phyloP scores from a whole-genome alignment of 1,139 yeast species.

The Hansenula sp. region DNA sequence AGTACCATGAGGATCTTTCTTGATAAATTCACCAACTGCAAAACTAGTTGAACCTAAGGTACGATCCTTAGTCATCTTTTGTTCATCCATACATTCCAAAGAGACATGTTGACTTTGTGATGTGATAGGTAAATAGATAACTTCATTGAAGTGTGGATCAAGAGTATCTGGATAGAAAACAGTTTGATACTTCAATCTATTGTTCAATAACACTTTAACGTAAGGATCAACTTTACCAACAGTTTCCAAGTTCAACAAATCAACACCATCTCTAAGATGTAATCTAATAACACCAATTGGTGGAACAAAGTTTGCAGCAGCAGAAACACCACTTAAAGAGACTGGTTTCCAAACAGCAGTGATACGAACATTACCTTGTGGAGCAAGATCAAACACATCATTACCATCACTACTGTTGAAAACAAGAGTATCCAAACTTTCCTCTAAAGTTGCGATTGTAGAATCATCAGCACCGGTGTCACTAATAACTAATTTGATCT shows the following conservation, averaged over 20 bases:
- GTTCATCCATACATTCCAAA: constrained; percentile 62
- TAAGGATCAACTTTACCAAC: constrained; percentile 76
- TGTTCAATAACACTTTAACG: constrained; percentile 52
- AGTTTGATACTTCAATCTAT: constrained; percentile 53
- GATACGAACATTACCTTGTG: constrained; percentile 48
- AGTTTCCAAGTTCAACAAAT: constrained; percentile 55
- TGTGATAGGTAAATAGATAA: constrained; percentile 58
- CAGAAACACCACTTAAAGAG: constrained; percentile 45
- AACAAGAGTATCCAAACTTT: constrained; percentile 49
- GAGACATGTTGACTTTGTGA: constrained; percentile 57
- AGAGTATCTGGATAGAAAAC: constrained; percentile 49
- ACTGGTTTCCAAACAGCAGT: constrained; percentile 72
- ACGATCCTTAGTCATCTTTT: constrained; percentile 59
- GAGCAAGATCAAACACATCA: constrained; percentile 45
- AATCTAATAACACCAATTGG: constrained; percentile 66
- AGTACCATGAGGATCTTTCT: constrained; percentile 41
- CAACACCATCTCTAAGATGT: constrained; percentile 49
- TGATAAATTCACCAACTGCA: constrained; percentile 44
- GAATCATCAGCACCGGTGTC: constrained; percentile 47
- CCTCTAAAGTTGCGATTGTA: constrained; percentile 49
- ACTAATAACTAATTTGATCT: constrained; percentile 49
- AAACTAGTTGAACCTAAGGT: constrained; percentile 55
- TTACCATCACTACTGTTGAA: constrained; percentile 47
- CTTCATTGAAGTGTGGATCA: constrained; percentile 54
- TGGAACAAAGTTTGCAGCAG: constrained; percentile 41